A percentile compares a stretch with the other conserved stretches of the same genome.
Evolutionary conservation across 768 basidiomycete species (phyloP).

Genomic region (Gelatoporia subvermispora): DNA sequence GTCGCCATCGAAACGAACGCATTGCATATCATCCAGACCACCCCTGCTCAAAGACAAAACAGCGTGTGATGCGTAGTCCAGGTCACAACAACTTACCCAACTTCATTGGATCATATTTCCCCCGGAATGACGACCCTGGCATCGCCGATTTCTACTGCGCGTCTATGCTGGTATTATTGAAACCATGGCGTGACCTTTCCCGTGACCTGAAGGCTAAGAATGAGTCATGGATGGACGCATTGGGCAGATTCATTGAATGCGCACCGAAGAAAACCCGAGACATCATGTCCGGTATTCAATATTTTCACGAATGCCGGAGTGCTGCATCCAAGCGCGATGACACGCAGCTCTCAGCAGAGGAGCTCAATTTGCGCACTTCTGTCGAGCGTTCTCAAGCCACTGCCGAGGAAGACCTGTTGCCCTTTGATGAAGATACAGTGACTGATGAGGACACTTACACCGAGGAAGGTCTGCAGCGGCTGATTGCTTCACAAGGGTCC

Average conservation of each 20-base stretch:
- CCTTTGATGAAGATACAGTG: conserved; percentile 1
- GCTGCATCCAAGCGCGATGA: neutral
- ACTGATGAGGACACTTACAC: conserved; percentile 2
- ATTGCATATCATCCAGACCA: conserved; percentile 17
- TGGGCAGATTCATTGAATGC: conserved; percentile 7
- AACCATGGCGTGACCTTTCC: conserved; percentile 27
- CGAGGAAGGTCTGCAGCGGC: conserved; percentile 3
- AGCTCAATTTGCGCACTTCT: neutral
- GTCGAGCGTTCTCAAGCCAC: neutral
- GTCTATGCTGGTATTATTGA: conserved; percentile 29
- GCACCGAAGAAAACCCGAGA: neutral
- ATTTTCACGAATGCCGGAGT: conserved; percentile 25
- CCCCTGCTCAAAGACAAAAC: conserved; percentile 1
- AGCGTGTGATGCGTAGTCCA: conserved; percentile 15
- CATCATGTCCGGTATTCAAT: conserved; percentile 28
- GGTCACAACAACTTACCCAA: conserved; percentile 32
- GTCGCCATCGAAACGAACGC: conserved; percentile 13
- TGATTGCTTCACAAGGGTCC: neutral
- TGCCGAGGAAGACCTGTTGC: neutral
- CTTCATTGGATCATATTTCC: conserved; percentile 34
- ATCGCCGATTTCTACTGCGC: conserved; percentile 29
- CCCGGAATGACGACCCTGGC: conserved; percentile 21
- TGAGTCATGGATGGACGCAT: conserved; percentile 21
- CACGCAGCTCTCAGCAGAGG: neutral
- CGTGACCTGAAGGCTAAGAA: conserved; percentile 20